phyloP scores from a whole-genome alignment of 257 asterid genomes.

The Nicotiana sylvestris region DNA sequence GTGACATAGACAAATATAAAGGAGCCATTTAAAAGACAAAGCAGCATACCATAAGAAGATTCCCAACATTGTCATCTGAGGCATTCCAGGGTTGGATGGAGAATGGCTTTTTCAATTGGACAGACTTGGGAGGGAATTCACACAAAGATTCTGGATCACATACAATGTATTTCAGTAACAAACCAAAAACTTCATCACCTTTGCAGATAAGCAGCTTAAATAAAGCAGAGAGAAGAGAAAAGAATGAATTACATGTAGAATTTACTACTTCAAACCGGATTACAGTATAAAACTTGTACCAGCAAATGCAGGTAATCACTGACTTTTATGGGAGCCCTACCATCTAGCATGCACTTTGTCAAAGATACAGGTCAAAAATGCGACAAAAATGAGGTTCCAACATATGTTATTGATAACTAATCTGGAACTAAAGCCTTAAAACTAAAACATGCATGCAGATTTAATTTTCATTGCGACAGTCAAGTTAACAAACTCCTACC shows the following conservation, averaged over 20 bases:
- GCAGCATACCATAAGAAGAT: constrained; percentile 75
- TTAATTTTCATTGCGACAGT: background rate
- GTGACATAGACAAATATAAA: background rate
- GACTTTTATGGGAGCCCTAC: background rate
- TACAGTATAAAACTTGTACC: background rate
- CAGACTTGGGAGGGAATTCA: constrained; percentile 85
- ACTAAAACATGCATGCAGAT: background rate
- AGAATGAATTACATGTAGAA: background rate
- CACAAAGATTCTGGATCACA: constrained; percentile 67
- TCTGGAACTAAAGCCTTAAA: background rate
- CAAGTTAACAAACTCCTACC: constrained; percentile 50
- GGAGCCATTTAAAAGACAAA: background rate
- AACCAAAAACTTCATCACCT: background rate
- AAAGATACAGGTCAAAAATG: background rate
- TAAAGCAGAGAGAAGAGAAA: background rate
- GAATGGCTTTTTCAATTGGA: constrained; percentile 75
- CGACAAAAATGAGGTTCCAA: background rate
- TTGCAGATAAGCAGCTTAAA: background rate
- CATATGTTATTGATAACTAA: background rate
- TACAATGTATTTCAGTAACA: constrained; percentile 8
- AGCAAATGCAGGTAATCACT: background rate
- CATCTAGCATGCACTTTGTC: background rate
- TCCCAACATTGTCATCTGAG: constrained; percentile 93
- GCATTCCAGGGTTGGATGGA: constrained; percentile 79
- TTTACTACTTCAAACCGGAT: background rate